Conservation (phyloP, 1,139 yeast species). For the Candida frijolesensis region DNA sequence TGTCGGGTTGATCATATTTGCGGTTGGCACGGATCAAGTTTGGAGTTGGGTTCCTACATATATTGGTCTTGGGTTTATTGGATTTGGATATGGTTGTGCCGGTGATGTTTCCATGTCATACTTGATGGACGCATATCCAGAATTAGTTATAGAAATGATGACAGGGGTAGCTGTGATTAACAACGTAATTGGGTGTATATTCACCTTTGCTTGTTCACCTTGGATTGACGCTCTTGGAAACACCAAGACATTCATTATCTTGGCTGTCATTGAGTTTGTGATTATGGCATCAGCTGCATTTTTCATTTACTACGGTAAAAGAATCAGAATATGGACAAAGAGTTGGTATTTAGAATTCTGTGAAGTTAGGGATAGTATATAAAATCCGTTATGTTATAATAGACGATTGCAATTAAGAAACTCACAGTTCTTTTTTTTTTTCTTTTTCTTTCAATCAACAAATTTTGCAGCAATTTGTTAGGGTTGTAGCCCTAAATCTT, state of each 20-base stretch:
- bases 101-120: conserved; percentile 75
- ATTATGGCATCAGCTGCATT: conserved; percentile 35
- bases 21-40: conserved; percentile 67
- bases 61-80: conserved; percentile 66
- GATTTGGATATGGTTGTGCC: conserved; percentile 71
- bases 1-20: conserved; percentile 73
- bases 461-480: conserved; percentile 4
- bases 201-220: conserved; percentile 73
- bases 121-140: conserved; percentile 73
- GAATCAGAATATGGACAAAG: conserved; percentile 38
- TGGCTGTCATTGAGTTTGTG: conserved; percentile 69
- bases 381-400: neutral
- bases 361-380: conserved; percentile 15
- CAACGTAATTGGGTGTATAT: conserved; percentile 73
- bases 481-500: conserved; percentile 7
- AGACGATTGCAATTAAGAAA: neutral
- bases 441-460: no score
- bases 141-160: conserved; percentile 78
- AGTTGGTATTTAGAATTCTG: conserved; percentile 28
- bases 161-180: conserved; percentile 81
- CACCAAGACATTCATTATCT: conserved; percentile 68
- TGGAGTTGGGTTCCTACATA: conserved; percentile 64
- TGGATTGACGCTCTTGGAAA: conserved; percentile 73
- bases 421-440: no score
- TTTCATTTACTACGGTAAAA: conserved; percentile 36